Conservation (phyloP, 2,329 filamentous ascomycete genomes). For the Drechslera avenae region DNA sequence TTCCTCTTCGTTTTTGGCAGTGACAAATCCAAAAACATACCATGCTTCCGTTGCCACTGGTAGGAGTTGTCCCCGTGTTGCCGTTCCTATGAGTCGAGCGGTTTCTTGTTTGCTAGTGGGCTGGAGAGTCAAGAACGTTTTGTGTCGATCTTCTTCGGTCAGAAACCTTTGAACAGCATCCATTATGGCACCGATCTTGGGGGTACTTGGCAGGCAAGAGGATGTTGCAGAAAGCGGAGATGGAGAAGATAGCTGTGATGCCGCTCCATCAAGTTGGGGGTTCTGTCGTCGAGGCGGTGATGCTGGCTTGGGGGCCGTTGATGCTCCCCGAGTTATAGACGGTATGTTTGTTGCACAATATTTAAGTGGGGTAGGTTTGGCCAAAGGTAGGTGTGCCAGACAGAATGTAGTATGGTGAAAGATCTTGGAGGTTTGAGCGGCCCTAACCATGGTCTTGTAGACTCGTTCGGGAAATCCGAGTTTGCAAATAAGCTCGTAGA, state of each 20-base stretch:
- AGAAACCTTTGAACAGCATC: constrained; percentile 1
- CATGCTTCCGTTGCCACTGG: constrained; percentile 5
- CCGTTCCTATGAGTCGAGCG: not conserved
- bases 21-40: constrained; percentile 24
- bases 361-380: too few relatives aligned
- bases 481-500: constrained; percentile 13
- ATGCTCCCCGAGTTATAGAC: too few relatives aligned
- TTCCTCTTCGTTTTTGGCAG: constrained; percentile 9
- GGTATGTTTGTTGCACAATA: too few relatives aligned
- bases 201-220: not conserved
- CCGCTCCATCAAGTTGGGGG: not conserved
- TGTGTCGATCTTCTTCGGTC: not conserved
- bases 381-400: not conserved
- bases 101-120: constrained; percentile 11
- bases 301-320: too few relatives aligned
- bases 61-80: not conserved
- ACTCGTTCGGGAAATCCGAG: constrained; percentile 16
- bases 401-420: not conserved
- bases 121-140: not conserved
- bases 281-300: too few relatives aligned
- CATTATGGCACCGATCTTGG: not conserved
- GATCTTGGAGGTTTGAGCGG: not conserved
- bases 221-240: too few relatives aligned
- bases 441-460: constrained; percentile 10
- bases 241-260: not conserved